Base-by-base conservation (phyloP, 768 basidiomycete species). In the Rhodotorula kratochvilovae region DNA sequence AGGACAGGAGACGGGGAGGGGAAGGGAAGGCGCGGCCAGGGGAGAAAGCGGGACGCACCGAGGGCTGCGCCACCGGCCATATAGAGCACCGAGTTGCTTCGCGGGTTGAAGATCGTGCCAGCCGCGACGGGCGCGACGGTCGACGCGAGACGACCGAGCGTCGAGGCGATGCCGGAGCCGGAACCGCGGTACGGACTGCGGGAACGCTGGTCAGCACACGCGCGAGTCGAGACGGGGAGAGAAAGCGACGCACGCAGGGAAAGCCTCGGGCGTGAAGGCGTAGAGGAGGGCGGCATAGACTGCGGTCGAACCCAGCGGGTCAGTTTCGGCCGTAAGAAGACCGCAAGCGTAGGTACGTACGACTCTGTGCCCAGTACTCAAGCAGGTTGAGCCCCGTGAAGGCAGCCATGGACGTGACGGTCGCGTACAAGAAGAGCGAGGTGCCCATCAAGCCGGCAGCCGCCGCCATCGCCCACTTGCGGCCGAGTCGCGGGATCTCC, bases 311-410 rank as follows among this genome's bases (percentile, higher is more conserved):
- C n/a, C 17, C 5, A n/a, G 31, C 21, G 55, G 29, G 35, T 33
- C 10, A 27, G 25, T 5, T 11, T 21, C 19, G 17, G 15, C 4
- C 19, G 45, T 17, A 23, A 19, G 45, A 23, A 46, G 15, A 23
- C 8, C 7, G 45, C 15, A 45, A 17, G 45, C 15, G 21, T 17
- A 46, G 21, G 8, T 42, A 58, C 70, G 19, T 12, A 66, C 70
- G 61, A 27, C 45, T 50, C 39, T 71, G 70, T 0, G 70, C 70
- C 70, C 70, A 71, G 70, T 71, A 71, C 57, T 71, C 70, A 33
- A 71, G 56, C 16, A 63, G 16, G 42, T 67, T 67, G 31, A 71
- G 43, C 5, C 70, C 70, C 10, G 51, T 55, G 66, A 29, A 71
- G 5, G 56, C 70, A 11, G 27, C 17, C 19, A 48, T 13, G 2